Evolutionary conservation across 768 basidiomycete genomes (phyloP).

Genomic region (Leucogyrophana mollusca): DNA sequence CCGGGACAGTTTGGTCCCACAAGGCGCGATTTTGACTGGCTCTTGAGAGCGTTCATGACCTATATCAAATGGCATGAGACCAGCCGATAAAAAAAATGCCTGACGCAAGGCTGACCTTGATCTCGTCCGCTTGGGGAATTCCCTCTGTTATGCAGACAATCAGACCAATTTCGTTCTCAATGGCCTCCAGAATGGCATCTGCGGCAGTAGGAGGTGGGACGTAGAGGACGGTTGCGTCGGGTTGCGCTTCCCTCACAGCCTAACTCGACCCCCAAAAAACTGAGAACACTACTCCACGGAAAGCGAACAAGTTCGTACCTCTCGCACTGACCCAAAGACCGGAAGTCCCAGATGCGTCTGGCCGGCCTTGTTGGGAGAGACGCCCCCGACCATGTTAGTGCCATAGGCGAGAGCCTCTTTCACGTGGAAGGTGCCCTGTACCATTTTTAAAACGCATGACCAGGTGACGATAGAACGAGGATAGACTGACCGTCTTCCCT

Average conservation of each 20-base stretch:
- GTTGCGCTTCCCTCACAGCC: constrained; percentile 84
- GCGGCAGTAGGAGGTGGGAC: constrained; percentile 97
- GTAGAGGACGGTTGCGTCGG: constrained; percentile 95
- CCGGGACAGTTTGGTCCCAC: constrained; percentile 99
- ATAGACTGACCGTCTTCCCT: constrained; percentile 85
- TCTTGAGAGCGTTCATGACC: constrained; percentile 93
- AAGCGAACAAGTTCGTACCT: constrained; percentile 48
- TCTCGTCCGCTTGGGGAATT: constrained; percentile 96
- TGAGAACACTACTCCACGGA: not conserved
- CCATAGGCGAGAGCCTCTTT: constrained; percentile 92
- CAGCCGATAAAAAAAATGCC: constrained; percentile 4
- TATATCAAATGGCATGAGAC: constrained; percentile 23
- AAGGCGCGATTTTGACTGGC: constrained; percentile 91
- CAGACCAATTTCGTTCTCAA: constrained; percentile 95
- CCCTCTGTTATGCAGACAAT: constrained; percentile 99
- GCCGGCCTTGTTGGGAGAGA: constrained; percentile 95
- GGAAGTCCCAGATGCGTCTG: constrained; percentile 94
- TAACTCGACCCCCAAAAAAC: constrained; percentile 28
- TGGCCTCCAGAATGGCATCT: constrained; percentile 97
- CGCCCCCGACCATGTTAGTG: constrained; percentile 97
- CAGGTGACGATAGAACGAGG: not conserved
- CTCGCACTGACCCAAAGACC: constrained; percentile 87
- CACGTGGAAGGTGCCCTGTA: constrained; percentile 93
- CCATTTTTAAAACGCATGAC: constrained; percentile 4
- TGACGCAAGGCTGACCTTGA: constrained; percentile 55